phyloP scores from a whole-genome alignment of 108 stramenopile species.

The Pseudonitzschia pungens region DNA sequence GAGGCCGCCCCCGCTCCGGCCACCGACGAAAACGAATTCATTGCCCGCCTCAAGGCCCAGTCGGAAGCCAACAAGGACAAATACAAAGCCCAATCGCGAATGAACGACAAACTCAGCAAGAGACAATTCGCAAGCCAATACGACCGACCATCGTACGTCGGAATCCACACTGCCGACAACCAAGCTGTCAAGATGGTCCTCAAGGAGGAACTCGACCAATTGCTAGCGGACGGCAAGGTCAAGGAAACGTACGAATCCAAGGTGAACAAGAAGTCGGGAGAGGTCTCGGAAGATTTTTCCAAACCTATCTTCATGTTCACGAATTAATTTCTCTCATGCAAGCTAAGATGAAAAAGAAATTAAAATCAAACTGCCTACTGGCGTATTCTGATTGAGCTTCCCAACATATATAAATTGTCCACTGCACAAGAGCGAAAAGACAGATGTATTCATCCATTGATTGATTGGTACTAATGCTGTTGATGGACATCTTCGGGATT shows the following conservation, averaged over 20 bases:
- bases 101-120: conserved; percentile 5
- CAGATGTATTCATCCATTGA: neutral
- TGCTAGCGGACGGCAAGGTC: neutral
- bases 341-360: conserved; percentile 2
- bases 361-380: neutral
- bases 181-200: neutral
- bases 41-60: neutral
- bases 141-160: conserved; percentile 17
- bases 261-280: conserved; percentile 1
- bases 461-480: too few species aligned
- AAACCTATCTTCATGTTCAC: conserved; percentile 3
- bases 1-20: neutral
- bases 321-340: neutral
- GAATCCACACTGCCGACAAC: neutral
- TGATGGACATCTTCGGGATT: too few species aligned
- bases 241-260: conserved; percentile 3
- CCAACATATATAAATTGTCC: too few species aligned
- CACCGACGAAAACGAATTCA: conserved; percentile 14
- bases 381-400: too few species aligned
- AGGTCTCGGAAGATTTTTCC: conserved; percentile 11
- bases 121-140: conserved; percentile 11
- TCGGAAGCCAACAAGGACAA: conserved; percentile 21
- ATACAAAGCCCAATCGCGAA: neutral
- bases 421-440: neutral
- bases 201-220: neutral